phyloP scores from a whole-genome alignment of 1,284 basidiomycete species.

The Trametes pubescens region DNA sequence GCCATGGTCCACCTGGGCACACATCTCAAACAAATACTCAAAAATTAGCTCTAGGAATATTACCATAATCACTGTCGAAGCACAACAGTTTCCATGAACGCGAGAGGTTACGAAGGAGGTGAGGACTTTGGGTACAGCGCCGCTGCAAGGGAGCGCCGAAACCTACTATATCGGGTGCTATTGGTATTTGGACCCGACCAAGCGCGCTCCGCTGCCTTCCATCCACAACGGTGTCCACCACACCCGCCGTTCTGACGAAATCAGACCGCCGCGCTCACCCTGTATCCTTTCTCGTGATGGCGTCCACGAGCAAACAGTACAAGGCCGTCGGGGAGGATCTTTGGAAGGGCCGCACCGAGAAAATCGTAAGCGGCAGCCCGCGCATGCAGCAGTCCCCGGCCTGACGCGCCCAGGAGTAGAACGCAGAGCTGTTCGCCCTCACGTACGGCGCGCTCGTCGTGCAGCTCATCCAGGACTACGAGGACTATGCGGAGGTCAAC shows the following conservation, averaged over 20 bases:
- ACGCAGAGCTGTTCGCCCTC: constrained; percentile 95
- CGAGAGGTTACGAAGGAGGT: too few relatives aligned
- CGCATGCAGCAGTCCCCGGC: constrained; percentile 1
- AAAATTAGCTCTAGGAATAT: too few relatives aligned
- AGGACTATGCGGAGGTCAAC: constrained; percentile 93
- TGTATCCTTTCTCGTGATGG: constrained; percentile 51
- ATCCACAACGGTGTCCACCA: too few relatives aligned
- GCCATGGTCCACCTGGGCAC: background rate
- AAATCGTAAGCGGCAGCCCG: constrained; percentile 69
- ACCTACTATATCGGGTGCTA: too few relatives aligned
- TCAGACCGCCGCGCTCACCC: background rate
- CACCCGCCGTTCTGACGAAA: background rate
- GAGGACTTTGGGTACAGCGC: too few relatives aligned
- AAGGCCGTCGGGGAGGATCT: constrained; percentile 89
- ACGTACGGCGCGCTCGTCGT: constrained; percentile 98
- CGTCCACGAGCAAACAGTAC: constrained; percentile 80
- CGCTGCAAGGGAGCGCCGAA: too few relatives aligned
- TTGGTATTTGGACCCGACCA: too few relatives aligned
- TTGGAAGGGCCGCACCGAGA: constrained; percentile 91
- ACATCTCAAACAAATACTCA: too few relatives aligned
- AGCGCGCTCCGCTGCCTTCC: too few relatives aligned
- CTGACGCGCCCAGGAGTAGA: constrained; percentile 59
- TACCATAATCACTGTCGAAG: too few relatives aligned
- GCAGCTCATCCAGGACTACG: constrained; percentile 98
- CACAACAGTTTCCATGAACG: too few relatives aligned